Conservation (phyloP, 257 asterid species). For the Prunella vulgaris region DNA sequence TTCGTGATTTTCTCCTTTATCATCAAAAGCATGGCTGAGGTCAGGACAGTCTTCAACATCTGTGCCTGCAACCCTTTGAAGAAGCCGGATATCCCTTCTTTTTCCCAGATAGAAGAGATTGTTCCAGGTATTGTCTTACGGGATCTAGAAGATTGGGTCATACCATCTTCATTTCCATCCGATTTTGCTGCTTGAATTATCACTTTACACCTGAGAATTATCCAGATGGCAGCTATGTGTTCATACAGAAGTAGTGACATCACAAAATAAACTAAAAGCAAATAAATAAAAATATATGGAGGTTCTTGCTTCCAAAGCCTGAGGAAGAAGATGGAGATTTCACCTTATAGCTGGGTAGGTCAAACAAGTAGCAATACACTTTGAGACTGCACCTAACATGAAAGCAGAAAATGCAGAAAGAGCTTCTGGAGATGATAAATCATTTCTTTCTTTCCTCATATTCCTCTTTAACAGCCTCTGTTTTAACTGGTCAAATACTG, state of each 20-base stretch:
- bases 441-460: constrained; percentile 30
- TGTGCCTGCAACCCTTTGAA: constrained; percentile 89
- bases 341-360: constrained; percentile 87
- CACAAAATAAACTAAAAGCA: background rate
- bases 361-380: constrained; percentile 77
- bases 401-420: constrained; percentile 87
- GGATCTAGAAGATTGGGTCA: constrained; percentile 25
- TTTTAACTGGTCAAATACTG: constrained; percentile 87
- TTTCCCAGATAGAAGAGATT: constrained; percentile 57
- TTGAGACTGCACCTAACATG: constrained; percentile 69
- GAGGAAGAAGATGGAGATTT: constrained; percentile 15
- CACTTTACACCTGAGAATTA: constrained; percentile 77
- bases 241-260: background rate
- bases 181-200: constrained; percentile 77
- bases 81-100: constrained; percentile 73
- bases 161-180: constrained; percentile 43
- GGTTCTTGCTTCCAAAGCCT: background rate
- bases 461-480: constrained; percentile 47
- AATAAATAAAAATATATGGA: background rate
- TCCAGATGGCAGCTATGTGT: background rate
- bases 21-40: constrained; percentile 84
- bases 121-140: constrained; percentile 59
- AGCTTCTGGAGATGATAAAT: constrained; percentile 47
- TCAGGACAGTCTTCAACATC: constrained; percentile 80
- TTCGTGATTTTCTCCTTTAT: constrained; percentile 82